These are phyloP conservation scores for Exsudoporus frostii DNA, from an alignment of 768 basidiomycete genomes.

Conservation along the genomic window DNA sequence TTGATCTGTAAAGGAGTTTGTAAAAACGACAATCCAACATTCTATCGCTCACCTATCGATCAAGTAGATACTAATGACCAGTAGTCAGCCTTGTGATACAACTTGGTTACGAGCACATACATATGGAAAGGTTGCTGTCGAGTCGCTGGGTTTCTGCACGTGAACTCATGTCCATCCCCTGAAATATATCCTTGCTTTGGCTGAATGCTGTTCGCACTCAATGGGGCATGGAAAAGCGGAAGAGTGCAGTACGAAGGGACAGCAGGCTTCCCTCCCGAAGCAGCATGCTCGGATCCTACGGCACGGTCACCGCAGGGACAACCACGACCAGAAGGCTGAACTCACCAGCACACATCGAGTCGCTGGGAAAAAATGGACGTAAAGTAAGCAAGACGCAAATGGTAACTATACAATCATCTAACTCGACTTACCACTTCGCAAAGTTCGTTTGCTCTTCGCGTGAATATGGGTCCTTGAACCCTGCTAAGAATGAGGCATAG, in stretches of 20 bases:
- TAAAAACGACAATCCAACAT: neutral
- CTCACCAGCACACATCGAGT: constrained; percentile 50
- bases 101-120: constrained; percentile 34
- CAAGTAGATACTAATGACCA: constrained; percentile 13
- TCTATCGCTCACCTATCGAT: constrained; percentile 15
- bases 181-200: constrained; percentile 46
- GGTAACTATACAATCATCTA: too few species aligned
- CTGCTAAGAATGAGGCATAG: constrained; percentile 26
- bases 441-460: constrained; percentile 53
- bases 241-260: constrained; percentile 53
- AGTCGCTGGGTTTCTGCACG: constrained; percentile 48
- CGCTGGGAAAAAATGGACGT: constrained; percentile 29
- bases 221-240: constrained; percentile 50
- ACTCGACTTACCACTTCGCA: constrained; percentile 43
- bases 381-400: neutral
- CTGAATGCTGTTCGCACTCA: constrained; percentile 18
- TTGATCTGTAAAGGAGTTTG: constrained; percentile 37
- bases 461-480: constrained; percentile 63
- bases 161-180: constrained; percentile 53
- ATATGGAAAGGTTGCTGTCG: constrained; percentile 56
- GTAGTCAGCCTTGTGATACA: neutral
- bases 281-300: constrained; percentile 50
- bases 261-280: constrained; percentile 34
- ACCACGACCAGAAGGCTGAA: too few species aligned
- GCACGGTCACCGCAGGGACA: too few species aligned